phyloP scores from a whole-genome alignment of 768 basidiomycete species.

The Lactarius vividus region DNA sequence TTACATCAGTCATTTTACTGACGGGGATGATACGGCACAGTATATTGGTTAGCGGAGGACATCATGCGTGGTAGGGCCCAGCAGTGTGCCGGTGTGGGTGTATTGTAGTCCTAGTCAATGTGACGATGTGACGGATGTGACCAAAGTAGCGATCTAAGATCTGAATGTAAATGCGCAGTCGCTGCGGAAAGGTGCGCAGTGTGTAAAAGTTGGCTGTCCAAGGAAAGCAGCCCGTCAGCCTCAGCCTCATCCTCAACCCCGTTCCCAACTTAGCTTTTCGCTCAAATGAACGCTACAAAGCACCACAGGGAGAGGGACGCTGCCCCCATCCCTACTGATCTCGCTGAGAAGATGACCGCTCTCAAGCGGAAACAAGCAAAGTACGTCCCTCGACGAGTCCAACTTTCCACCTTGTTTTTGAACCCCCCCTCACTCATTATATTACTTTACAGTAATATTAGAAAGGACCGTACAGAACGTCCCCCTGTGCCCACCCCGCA shows the following conservation, averaged over 20 bases:
- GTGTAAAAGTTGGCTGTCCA: slow-evolving; percentile 15
- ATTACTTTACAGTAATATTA: background rate
- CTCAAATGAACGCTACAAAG: slow-evolving; percentile 28
- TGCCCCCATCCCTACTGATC: slow-evolving; percentile 42
- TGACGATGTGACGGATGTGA: background rate
- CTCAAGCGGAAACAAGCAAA: slow-evolving; percentile 62
- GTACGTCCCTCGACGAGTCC: slow-evolving; percentile 37
- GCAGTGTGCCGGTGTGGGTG: background rate
- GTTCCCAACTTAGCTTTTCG: slow-evolving; percentile 29
- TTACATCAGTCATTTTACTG: background rate
- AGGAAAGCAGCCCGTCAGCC: slow-evolving; percentile 9
- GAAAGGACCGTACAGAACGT: slow-evolving; percentile 29
- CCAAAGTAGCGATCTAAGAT: slow-evolving; percentile 17
- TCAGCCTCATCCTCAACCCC: background rate
- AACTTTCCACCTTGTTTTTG: background rate
- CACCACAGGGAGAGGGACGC: slow-evolving; percentile 38
- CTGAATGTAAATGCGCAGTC: slow-evolving; percentile 21
- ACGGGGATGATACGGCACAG: slow-evolving; percentile 33
- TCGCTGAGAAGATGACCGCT: slow-evolving; percentile 65
- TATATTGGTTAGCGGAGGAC: slow-evolving; percentile 61
- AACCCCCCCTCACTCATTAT: background rate
- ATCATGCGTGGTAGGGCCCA: slow-evolving; percentile 53
- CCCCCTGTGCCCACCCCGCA: slow-evolving; percentile 37
- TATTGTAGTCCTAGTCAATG: background rate
- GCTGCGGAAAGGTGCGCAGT: slow-evolving; percentile 26